These are phyloP conservation scores for Candida orba DNA, from an alignment of 805 yeast species.

Conservation along the genomic window DNA sequence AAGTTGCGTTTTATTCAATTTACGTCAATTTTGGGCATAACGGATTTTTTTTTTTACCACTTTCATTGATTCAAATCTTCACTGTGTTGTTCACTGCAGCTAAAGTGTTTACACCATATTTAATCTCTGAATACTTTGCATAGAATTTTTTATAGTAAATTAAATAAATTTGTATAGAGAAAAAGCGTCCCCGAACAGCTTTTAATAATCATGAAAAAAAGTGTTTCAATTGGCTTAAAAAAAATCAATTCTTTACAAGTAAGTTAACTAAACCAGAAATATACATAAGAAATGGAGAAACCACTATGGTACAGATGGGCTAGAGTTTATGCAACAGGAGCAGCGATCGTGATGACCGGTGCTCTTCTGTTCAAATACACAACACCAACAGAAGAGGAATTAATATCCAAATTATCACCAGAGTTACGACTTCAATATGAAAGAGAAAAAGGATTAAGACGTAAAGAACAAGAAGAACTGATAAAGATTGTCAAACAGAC, in stretches of 20 bases:
- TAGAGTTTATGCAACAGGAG: conserved; percentile 51
- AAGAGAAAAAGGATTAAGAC: conserved; percentile 51
- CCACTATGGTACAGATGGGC: conserved; percentile 57
- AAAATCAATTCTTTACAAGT: neutral
- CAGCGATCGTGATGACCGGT: conserved; percentile 69
- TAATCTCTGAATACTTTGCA: conserved; percentile 27
- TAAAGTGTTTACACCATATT: conserved; percentile 71
- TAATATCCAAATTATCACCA: conserved; percentile 70
- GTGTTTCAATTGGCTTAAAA: conserved; percentile 2
- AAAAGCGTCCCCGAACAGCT: neutral
- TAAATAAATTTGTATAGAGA: neutral
- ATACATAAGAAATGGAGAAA: too few relatives aligned
- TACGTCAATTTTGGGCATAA: conserved; percentile 56
- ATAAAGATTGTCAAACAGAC: conserved; percentile 62
- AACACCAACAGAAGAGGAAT: conserved; percentile 79
- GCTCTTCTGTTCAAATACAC: conserved; percentile 61
- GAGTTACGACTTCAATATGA: conserved; percentile 75
- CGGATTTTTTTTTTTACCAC: conserved; percentile 61
- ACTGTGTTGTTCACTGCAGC: conserved; percentile 68
- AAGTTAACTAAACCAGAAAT: too few relatives aligned
- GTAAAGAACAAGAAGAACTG: conserved; percentile 60
- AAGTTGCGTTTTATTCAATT: conserved; percentile 83
- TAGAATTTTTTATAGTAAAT: neutral
- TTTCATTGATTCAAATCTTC: conserved; percentile 64
- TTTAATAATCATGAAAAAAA: conserved; percentile 4